Base-by-base conservation (phyloP, 805 yeast genomes). In the Spathaspora hagerdaliae region DNA sequence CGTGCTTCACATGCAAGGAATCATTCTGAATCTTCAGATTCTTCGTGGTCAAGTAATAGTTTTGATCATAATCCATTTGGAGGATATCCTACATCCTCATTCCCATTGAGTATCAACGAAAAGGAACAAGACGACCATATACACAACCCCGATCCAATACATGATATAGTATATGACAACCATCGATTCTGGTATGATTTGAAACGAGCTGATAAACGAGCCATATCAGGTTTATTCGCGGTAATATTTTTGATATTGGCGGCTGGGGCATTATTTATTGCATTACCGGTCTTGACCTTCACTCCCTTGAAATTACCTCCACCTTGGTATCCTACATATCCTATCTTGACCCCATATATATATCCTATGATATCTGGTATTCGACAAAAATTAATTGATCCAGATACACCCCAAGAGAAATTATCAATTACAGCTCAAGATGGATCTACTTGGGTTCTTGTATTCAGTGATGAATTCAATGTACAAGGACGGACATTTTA, bases 141-240 rank as follows among this genome's bases (percentile, higher is more conserved):
- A 53, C 98, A 92, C 66, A 92, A 92, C 65, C 98, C 98, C 1
- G 97, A 91, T 64, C 97, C 97, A 7, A 85, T 90, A 32, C 86
- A 82, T 41, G 99, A 94, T 62, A 96, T 96, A 29, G 79, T 82
- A 47, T 81, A 84, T 57, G 96, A 89, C 54, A 83, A 80, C 51
- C 78, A 82, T 60, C 69, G 89, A 53, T 79, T 85, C 55, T 55
- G 69, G 49, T 59, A 79, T 44, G 92, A 86, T 65, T 61, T 85
- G 50, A 85, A 80, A 63, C 58, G 75, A 55, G 73, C 84, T 79
- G 90, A 84, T 61, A 76, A 62, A 56, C 71, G 82, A 53, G 80
- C 90, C 0, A 56, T 73, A 8, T 75, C 78, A 48, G 91, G 89
- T 2, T 59, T 83, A 37, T 37, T 78, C 15, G 88, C 89, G 19